Conservation (phyloP, 2,329 filamentous ascomycete species). For the Colletotrichum australisinense region DNA sequence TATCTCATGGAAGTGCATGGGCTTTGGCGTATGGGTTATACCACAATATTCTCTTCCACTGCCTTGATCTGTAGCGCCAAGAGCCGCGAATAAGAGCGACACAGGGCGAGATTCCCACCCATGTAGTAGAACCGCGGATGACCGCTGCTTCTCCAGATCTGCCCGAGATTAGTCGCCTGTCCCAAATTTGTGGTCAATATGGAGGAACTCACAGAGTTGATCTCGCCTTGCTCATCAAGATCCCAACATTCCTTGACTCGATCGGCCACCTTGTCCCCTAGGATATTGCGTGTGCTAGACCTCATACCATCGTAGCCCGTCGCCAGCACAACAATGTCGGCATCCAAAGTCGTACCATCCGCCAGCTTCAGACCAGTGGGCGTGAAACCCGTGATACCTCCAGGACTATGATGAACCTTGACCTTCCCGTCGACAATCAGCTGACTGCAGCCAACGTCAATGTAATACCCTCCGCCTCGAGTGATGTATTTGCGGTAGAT, state of each 20-base stretch:
- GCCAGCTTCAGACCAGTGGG: constrained; percentile 57
- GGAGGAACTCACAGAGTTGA: constrained; percentile 41
- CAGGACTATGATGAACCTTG: constrained; percentile 69
- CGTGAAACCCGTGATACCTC: constrained; percentile 61
- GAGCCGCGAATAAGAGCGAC: constrained; percentile 68
- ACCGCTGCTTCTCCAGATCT: constrained; percentile 69
- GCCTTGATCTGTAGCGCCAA: constrained; percentile 65
- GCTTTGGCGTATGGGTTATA: no score
- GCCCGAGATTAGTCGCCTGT: constrained; percentile 41
- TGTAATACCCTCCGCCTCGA: constrained; percentile 76
- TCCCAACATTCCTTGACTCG: constrained; percentile 71
- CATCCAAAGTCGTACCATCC: constrained; percentile 67
- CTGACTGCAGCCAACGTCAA: constrained; percentile 73
- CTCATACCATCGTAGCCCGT: constrained; percentile 78
- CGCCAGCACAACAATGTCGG: constrained; percentile 73
- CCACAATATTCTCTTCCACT: constrained; percentile 41
- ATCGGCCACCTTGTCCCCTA: constrained; percentile 71
- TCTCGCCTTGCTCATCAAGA: constrained; percentile 67
- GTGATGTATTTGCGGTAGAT: constrained; percentile 73
- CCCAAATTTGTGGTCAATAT: background rate
- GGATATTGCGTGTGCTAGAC: constrained; percentile 68
- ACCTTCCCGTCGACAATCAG: constrained; percentile 74
- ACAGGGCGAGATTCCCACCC: constrained; percentile 72
- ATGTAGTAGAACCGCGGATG: constrained; percentile 76
- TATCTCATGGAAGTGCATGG: no score